Conservation (phyloP, 2,329 filamentous ascomycete genomes). For the Phyllosticta citriasiana region DNA sequence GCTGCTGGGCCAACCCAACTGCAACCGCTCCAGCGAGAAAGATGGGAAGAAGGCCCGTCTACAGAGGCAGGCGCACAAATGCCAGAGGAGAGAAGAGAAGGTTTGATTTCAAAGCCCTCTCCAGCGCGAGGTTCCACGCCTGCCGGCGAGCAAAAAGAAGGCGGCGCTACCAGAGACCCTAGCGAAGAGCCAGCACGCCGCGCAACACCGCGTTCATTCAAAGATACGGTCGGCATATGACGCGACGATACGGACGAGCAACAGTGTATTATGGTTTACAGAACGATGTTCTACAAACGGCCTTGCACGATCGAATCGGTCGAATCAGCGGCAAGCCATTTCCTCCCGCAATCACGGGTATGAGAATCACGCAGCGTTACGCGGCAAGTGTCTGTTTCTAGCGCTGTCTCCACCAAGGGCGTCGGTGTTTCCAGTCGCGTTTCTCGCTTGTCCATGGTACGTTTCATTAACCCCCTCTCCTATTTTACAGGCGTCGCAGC, state of each 20-base stretch:
- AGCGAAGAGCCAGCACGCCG: slow-evolving; percentile 24
- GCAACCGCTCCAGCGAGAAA: not conserved
- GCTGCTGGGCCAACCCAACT: not conserved
- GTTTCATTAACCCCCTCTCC: not conserved
- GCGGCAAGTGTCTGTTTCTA: not conserved
- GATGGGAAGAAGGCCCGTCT: slow-evolving; percentile 4
- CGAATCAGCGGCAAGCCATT: not conserved
- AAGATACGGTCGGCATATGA: slow-evolving; percentile 35
- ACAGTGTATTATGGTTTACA: not conserved
- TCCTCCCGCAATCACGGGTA: not conserved
- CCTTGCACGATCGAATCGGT: not conserved
- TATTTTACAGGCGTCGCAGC: not conserved
- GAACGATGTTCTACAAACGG: not conserved
- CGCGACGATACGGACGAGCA: not conserved
- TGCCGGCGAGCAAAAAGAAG: slow-evolving; percentile 1
- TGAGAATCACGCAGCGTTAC: not conserved
- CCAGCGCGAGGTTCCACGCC: slow-evolving; percentile 4
- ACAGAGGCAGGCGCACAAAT: slow-evolving; percentile 7
- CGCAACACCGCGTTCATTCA: slow-evolving; percentile 33
- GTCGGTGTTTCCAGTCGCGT: not conserved
- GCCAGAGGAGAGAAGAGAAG: slow-evolving; percentile 13
- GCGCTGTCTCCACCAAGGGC: not conserved
- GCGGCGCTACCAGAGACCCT: slow-evolving; percentile 1
- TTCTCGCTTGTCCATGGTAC: not conserved
- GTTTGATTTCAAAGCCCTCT: slow-evolving; percentile 18